Percentiles rank a stretch among this genome's conserved stretches.
phyloP scores from a whole-genome alignment of 2,329 filamentous ascomycete species.

The Metarhizium rileyi region DNA sequence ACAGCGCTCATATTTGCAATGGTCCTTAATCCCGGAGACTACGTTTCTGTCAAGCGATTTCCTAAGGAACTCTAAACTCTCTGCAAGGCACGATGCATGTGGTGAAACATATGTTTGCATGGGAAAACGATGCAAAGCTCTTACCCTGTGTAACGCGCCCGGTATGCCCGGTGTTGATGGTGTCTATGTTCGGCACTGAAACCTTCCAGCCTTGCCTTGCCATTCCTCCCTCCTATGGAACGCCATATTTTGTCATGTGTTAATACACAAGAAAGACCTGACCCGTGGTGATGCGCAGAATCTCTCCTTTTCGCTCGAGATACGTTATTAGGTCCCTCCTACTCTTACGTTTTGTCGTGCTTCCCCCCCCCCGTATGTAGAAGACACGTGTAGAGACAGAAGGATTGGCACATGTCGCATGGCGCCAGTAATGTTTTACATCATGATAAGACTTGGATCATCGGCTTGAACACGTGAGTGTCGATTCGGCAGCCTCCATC shows the following conservation, averaged over 20 bases:
- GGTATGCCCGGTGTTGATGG: background rate
- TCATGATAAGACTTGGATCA: no score
- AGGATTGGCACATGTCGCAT: no score
- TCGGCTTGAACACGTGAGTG: no score
- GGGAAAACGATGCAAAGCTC: background rate
- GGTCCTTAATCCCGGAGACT: background rate
- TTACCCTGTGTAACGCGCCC: background rate
- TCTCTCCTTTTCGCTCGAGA: background rate
- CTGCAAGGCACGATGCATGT: no score
- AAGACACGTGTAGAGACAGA: no score
- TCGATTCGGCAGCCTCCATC: conserved; percentile 26
- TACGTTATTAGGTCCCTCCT: background rate
- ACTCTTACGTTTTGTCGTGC: no score
- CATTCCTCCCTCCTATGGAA: background rate
- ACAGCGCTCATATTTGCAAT: background rate
- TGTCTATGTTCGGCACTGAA: background rate
- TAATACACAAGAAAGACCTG: background rate
- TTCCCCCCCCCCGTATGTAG: background rate
- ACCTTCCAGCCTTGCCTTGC: background rate
- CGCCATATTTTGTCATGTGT: background rate
- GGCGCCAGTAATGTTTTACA: background rate
- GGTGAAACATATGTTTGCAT: background rate
- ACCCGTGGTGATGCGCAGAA: background rate
- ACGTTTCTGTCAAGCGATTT: no score
- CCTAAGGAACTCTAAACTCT: no score